phyloP scores from a whole-genome alignment of 2,329 filamentous ascomycete species.

The Pseudogymnoascus sp. region DNA sequence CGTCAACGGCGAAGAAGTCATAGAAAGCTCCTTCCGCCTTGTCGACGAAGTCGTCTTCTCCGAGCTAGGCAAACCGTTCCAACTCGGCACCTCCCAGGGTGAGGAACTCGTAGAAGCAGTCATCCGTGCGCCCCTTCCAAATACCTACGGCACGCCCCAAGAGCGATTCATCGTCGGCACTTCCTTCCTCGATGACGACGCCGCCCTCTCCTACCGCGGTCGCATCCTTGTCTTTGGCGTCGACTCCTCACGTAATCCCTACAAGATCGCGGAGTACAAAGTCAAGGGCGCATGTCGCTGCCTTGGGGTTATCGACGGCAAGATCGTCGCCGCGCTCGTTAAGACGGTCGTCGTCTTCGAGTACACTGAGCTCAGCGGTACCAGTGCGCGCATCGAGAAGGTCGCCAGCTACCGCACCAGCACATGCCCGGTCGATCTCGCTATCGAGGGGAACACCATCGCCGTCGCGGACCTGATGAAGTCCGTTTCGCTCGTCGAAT shows the following conservation, averaged over 20 bases:
- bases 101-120: slow-evolving; percentile 79
- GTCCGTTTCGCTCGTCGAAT: slow-evolving; percentile 73
- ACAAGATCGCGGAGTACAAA: slow-evolving; percentile 59
- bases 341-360: slow-evolving; percentile 67
- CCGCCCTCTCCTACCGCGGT: slow-evolving; percentile 52
- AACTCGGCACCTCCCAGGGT: slow-evolving; percentile 43
- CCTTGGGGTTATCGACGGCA: slow-evolving; percentile 64
- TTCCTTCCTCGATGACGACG: slow-evolving; percentile 57
- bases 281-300: slow-evolving; percentile 77
- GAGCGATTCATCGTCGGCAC: slow-evolving; percentile 93
- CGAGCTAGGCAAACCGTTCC: slow-evolving; percentile 61
- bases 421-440: slow-evolving; percentile 76
- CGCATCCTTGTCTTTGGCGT: slow-evolving; percentile 82
- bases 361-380: slow-evolving; percentile 50
- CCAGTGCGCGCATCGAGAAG: slow-evolving; percentile 55
- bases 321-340: slow-evolving; percentile 78
- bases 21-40: slow-evolving; percentile 76
- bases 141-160: slow-evolving; percentile 45
- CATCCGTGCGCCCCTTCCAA: slow-evolving; percentile 65
- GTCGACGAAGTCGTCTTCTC: slow-evolving; percentile 88
- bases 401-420: slow-evolving; percentile 71
- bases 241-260: slow-evolving; percentile 64
- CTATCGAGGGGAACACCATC: slow-evolving; percentile 66
- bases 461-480: slow-evolving; percentile 92
- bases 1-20: slow-evolving; percentile 61